Evolutionary conservation across 1,284 basidiomycete species (phyloP).

Genomic region (Golubevia sp.): DNA sequence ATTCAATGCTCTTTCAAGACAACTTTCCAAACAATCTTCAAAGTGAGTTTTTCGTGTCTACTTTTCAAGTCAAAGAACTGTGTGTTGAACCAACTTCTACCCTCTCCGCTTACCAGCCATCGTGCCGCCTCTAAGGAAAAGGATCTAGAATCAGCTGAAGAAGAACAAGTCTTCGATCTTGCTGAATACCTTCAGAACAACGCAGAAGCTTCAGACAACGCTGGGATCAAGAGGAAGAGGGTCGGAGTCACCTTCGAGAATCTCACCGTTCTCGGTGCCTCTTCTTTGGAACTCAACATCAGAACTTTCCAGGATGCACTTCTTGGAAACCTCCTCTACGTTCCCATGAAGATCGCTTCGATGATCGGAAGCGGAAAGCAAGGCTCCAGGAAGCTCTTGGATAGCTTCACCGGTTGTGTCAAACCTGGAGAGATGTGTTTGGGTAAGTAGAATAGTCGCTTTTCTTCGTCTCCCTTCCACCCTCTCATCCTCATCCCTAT

Average conservation of each 20-base stretch:
- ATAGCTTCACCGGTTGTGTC: constrained; percentile 24
- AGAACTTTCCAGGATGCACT: constrained; percentile 22
- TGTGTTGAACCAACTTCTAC: too few species aligned
- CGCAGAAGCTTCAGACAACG: constrained; percentile 14
- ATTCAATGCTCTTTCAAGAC: too few species aligned
- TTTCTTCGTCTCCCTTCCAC: too few species aligned
- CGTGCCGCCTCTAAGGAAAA: not conserved
- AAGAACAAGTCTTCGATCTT: constrained; percentile 27
- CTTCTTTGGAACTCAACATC: constrained; percentile 26
- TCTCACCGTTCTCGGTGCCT: constrained; percentile 25
- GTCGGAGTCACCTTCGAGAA: constrained; percentile 36
- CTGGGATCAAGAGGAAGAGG: constrained; percentile 27
- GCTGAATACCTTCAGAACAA: constrained; percentile 18
- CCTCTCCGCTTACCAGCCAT: not conserved
- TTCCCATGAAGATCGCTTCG: not conserved
- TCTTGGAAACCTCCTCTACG: not conserved
- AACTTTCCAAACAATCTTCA: too few species aligned
- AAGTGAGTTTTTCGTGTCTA: too few species aligned
- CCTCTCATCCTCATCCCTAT: too few species aligned
- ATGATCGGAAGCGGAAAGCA: not conserved
- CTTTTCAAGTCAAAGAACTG: too few species aligned
- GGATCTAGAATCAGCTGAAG: constrained; percentile 15
- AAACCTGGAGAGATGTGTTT: constrained; percentile 53
- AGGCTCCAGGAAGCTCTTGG: not conserved
- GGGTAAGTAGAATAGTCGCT: too few species aligned